phyloP scores from a whole-genome alignment of 176 grass and related monocot genomes.

The Carex parvula region DNA sequence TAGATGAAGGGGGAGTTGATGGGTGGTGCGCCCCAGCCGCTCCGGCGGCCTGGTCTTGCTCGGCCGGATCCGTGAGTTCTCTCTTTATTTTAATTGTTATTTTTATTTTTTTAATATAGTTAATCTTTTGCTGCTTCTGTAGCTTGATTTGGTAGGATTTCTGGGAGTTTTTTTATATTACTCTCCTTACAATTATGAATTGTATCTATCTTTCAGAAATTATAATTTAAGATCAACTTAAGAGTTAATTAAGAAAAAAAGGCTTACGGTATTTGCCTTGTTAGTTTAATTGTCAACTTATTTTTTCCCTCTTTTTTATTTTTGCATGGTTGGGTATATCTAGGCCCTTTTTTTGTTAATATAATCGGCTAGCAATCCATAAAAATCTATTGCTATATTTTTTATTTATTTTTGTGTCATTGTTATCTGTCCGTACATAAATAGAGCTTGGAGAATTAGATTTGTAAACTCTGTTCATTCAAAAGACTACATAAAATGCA shows the following conservation, averaged over 20 bases:
- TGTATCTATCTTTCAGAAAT: neutral
- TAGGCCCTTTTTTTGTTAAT: neutral
- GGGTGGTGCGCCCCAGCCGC: constrained; percentile 57
- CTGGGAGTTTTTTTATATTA: neutral
- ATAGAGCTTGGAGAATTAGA: neutral
- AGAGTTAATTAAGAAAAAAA: constrained; percentile 12
- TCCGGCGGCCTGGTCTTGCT: constrained; percentile 58
- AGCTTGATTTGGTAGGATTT: constrained; percentile 7
- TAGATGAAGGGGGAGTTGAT: constrained; percentile 59
- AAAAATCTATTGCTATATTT: neutral
- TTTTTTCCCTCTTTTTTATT: neutral
- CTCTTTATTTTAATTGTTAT: constrained; percentile 16
- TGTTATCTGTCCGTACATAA: neutral
- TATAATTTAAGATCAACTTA: neutral
- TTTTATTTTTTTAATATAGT: neutral
- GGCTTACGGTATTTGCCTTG: neutral
- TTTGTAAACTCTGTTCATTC: neutral
- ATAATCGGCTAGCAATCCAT: neutral
- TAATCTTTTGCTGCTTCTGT: neutral
- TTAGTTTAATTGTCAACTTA: neutral
- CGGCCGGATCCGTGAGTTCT: constrained; percentile 92
- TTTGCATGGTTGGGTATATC: neutral
- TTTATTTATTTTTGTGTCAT: neutral
- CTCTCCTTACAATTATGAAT: neutral
- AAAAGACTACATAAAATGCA: neutral